Base-by-base conservation (phyloP, 176 grass and related monocot genomes). In the Oryza officinalis region DNA sequence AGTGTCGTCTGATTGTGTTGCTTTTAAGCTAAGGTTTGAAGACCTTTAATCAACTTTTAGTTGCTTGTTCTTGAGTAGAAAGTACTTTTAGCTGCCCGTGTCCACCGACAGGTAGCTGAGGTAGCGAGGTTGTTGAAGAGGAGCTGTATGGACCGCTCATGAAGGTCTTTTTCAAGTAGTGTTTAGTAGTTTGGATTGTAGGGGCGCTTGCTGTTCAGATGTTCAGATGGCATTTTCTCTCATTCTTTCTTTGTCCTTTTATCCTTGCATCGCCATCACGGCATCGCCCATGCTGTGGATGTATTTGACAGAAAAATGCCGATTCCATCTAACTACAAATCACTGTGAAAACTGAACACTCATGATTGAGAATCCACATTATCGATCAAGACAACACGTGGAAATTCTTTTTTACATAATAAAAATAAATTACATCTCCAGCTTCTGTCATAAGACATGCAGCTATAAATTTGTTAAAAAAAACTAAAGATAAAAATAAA, bases 11-110 rank as follows among this genome's bases (percentile, higher is more conserved):
- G 31, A 44, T 13, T 57, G 79, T 13, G 4, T 86, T 87, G 75
- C 80, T 87, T 90, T 41, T 32, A 78, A 63, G 80, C 74, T 12
- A 87, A 69, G 47, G 61, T 35, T 46, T 54, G 72, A 4, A 2
- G 14, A 18, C 68, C 28, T 10, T 41, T 33, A 0, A 40, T 68
- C 11, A 28, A 27, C 59, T 28, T 78, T 78, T 63, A 65, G 59
- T 18, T 77, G 72, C 72, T 75, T 37, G 33, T 61, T 61, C 57
- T 61, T 61, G n/a, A 61, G 9, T 11, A 11, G 57, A 25, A 61
- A 61, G 9, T 72, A 68, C 67, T 85, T 85, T 49, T 73, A 23
- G 50, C 37, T 83, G 38, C 65, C 38, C 54, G 33, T 12, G 37
- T 71, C 75, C 80, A 83, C 84, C 80, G 59, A 38, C 67, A 59